These are phyloP conservation scores for Trypanosoma rangeli DNA, from an alignment of 208 protist species.

Conservation along the genomic window DNA sequence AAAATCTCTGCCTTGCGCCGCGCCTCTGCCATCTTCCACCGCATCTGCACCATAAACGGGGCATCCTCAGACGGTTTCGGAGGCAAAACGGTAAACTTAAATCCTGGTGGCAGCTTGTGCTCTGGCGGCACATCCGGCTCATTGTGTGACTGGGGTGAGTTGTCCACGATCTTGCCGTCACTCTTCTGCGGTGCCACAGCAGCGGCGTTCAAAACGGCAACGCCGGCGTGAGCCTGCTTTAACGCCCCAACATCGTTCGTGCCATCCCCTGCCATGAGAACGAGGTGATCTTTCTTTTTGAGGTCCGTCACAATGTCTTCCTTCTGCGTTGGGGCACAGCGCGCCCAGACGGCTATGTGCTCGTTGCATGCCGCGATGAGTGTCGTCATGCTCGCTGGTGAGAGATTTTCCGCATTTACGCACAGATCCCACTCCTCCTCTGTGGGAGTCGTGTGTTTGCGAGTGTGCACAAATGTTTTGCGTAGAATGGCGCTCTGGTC, in stretches of 20 bases:
- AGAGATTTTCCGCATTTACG: slow-evolving; percentile 76
- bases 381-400: slow-evolving; percentile 28
- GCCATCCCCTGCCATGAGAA: slow-evolving; percentile 93
- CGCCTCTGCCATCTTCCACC: slow-evolving; percentile 78
- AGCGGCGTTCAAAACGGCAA: slow-evolving; percentile 93
- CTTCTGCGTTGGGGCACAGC: slow-evolving; percentile 90
- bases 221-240: slow-evolving; percentile 98
- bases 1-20: slow-evolving; percentile 82
- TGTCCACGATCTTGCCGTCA: slow-evolving; percentile 20
- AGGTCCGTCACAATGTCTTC: slow-evolving; percentile 88
- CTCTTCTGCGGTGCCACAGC: slow-evolving; percentile 44
- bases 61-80: slow-evolving; percentile 53
- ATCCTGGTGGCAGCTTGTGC: slow-evolving; percentile 76
- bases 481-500: slow-evolving; percentile 35
- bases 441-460: slow-evolving; percentile 32
- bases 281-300: slow-evolving; percentile 83
- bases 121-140: slow-evolving; percentile 82
- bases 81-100: slow-evolving; percentile 81
- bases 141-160: slow-evolving; percentile 81
- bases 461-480: slow-evolving; percentile 62
- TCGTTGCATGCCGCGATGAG: slow-evolving; percentile 77
- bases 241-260: slow-evolving; percentile 99
- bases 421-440: slow-evolving; percentile 82
- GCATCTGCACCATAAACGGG: slow-evolving; percentile 77
- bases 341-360: slow-evolving; percentile 87